Evolutionary conservation across 106 monocot genomes (phyloP).

Genomic region (Dioscorea alata): DNA sequence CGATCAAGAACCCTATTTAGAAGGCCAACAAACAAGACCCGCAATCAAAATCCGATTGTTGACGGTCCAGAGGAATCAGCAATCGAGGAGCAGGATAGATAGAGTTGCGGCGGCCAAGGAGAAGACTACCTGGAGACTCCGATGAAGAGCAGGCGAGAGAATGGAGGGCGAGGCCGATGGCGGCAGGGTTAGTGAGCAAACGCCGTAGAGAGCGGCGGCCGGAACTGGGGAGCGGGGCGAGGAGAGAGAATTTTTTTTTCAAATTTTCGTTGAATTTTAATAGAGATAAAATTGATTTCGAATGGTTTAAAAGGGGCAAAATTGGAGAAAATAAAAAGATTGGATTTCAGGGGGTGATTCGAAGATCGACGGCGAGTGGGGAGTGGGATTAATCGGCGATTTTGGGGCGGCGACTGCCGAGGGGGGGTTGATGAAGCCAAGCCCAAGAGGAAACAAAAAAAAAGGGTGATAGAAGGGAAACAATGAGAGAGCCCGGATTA

Average conservation of each 20-base stretch:
- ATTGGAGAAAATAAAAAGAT: background rate
- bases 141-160: background rate
- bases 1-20: background rate
- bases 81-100: background rate
- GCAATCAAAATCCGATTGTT: conserved; percentile 1
- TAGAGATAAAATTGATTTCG: conserved; percentile 1
- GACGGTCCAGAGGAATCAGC: background rate
- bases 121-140: conserved; percentile 12
- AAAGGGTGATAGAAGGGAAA: background rate
- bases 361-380: background rate
- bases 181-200: conserved; percentile 14
- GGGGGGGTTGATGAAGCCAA: background rate
- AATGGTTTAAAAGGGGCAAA: background rate
- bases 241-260: conserved; percentile 5
- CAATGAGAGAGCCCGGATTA: background rate
- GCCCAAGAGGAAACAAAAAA: background rate
- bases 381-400: background rate
- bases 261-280: conserved; percentile 13
- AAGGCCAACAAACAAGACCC: conserved; percentile 10
- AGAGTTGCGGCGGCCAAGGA: background rate
- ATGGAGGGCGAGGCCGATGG: background rate
- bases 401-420: background rate
- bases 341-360: background rate
- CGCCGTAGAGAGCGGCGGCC: conserved; percentile 11
- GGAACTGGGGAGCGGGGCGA: background rate